Conservation (phyloP, 1,284 basidiomycete species). For the Microstroma glucosiphilum region DNA sequence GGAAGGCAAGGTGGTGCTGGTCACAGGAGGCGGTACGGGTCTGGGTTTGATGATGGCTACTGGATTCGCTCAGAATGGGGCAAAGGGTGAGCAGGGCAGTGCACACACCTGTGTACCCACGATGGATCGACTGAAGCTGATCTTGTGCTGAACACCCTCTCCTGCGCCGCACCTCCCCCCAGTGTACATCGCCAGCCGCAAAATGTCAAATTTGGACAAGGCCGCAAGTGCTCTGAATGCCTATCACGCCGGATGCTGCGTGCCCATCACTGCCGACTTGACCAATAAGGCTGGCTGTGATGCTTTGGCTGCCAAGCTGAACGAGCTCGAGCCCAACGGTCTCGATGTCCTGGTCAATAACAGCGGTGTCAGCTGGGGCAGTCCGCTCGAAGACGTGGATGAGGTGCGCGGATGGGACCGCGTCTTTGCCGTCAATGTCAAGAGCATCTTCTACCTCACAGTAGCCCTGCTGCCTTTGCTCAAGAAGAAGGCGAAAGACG, state of each 20-base stretch:
- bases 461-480: slow-evolving; percentile 5
- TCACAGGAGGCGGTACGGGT: slow-evolving; percentile 18
- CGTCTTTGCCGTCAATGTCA: slow-evolving; percentile 12
- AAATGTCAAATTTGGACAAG: slow-evolving; percentile 10
- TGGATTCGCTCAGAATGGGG: slow-evolving; percentile 16
- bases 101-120: too few relatives aligned
- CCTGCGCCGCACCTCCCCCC: neutral
- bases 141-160: neutral
- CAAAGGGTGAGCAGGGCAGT: slow-evolving; percentile 11
- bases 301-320: slow-evolving; percentile 12
- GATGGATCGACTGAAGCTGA: neutral
- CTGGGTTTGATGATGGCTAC: slow-evolving; percentile 16
- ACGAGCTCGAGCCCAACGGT: slow-evolving; percentile 1
- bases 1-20: slow-evolving; percentile 11
- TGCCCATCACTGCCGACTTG: slow-evolving; percentile 12
- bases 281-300: slow-evolving; percentile 14
- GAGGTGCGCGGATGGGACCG: slow-evolving; percentile 15
- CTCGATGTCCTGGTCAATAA: slow-evolving; percentile 18
- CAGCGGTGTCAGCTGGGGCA: slow-evolving; percentile 13
- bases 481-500: neutral
- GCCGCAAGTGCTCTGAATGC: slow-evolving; percentile 10
- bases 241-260: slow-evolving; percentile 6
- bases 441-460: slow-evolving; percentile 17
- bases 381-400: slow-evolving; percentile 10
- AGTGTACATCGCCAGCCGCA: slow-evolving; percentile 17